Conservation (phyloP, 805 yeast genomes). For the Kodamaea hsintzibuensis region DNA sequence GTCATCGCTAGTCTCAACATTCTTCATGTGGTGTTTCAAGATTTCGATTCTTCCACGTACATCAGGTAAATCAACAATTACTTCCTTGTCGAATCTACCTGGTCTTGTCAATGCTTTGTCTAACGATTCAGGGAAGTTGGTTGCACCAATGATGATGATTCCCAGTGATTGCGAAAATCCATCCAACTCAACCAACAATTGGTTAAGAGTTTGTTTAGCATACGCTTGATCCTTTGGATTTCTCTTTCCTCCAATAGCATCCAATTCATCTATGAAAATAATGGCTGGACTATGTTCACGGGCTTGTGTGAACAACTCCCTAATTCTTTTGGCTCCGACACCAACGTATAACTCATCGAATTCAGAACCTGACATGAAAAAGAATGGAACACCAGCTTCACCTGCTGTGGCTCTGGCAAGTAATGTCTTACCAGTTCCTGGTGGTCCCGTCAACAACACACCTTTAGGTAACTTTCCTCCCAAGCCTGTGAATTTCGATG, state of each 20-base stretch:
- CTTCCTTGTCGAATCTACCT: constrained; percentile 95
- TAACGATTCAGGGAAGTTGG: constrained; percentile 95
- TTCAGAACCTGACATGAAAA: constrained; percentile 98
- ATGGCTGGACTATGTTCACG: constrained; percentile 95
- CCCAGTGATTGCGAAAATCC: constrained; percentile 93
- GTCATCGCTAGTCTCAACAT: constrained; percentile 79
- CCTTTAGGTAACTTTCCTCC: constrained; percentile 99
- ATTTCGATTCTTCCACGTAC: constrained; percentile 96
- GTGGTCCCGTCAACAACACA: constrained; percentile 95
- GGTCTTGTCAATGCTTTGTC: constrained; percentile 98
- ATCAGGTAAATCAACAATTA: constrained; percentile 93
- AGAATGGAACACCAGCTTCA: constrained; percentile 98
- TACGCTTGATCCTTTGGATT: constrained; percentile 98
- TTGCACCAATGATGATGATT: constrained; percentile 95
- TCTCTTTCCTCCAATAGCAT: constrained; percentile 98
- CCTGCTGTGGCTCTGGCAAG: constrained; percentile 98
- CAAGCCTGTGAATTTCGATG: constrained; percentile 90
- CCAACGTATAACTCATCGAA: constrained; percentile 98
- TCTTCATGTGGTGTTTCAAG: constrained; percentile 85
- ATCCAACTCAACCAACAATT: constrained; percentile 91
- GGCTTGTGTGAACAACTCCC: constrained; percentile 92
- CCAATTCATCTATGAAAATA: constrained; percentile 95
- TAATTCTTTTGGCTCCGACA: constrained; percentile 96
- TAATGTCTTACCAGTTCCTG: constrained; percentile 98
- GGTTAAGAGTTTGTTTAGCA: constrained; percentile 96